phyloP scores from a whole-genome alignment of 768 basidiomycete species.

The Neoboletus magnificus region DNA sequence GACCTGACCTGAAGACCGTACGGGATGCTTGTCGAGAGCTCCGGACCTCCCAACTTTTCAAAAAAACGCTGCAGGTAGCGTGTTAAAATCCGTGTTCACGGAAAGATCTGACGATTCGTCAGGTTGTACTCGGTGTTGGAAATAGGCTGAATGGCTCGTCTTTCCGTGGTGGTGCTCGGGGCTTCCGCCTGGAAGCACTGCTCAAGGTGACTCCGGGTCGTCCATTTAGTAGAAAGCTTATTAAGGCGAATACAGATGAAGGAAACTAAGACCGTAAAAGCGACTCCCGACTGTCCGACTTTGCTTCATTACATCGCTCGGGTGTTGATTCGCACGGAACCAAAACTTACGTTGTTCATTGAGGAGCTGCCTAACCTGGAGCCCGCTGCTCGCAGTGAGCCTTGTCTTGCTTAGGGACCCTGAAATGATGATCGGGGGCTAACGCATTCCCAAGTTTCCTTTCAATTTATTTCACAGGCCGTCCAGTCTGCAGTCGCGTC shows the following conservation, averaged over 20 bases:
- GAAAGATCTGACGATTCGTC: background rate
- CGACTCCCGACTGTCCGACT: conserved; percentile 71
- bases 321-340: conserved; percentile 64
- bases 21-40: conserved; percentile 70
- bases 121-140: conserved; percentile 75
- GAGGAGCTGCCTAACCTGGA: conserved; percentile 81
- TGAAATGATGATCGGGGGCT: background rate
- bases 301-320: conserved; percentile 88
- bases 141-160: conserved; percentile 80
- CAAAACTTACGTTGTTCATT: conserved; percentile 63
- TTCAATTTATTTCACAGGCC: conserved; percentile 57
- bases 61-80: conserved; percentile 61
- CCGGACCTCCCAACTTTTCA: conserved; percentile 60
- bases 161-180: conserved; percentile 79
- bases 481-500: conserved; percentile 58
- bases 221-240: background rate
- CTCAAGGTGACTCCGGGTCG: conserved; percentile 56
- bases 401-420: background rate
- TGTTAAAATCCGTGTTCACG: background rate
- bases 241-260: conserved; percentile 52
- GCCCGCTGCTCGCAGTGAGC: conserved; percentile 72
- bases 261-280: conserved; percentile 76
- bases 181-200: conserved; percentile 81
- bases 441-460: conserved; percentile 56
- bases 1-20: conserved; percentile 75